Evolutionary conservation across 2,329 filamentous ascomycete species (phyloP).

Genomic region (Paracoccidioides lutzii): DNA sequence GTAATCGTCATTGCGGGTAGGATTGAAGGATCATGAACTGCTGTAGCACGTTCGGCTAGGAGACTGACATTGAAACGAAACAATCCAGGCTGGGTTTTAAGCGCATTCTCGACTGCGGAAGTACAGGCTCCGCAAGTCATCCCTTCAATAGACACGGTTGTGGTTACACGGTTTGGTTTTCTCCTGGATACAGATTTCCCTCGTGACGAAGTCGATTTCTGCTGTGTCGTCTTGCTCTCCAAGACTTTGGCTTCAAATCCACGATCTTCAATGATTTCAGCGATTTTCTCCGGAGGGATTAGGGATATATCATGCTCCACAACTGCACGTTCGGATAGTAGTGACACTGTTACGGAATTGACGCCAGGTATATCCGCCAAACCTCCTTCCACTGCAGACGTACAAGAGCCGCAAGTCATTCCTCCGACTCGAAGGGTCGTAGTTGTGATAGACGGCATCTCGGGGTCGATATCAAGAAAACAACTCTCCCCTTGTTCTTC

Average conservation of each 20-base stretch:
- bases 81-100: slow-evolving; percentile 63
- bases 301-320: slow-evolving; percentile 59
- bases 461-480: slow-evolving; percentile 7
- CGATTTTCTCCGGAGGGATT: slow-evolving; percentile 36
- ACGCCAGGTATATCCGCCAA: slow-evolving; percentile 64
- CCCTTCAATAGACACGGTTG: slow-evolving; percentile 79
- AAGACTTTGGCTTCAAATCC: slow-evolving; percentile 38
- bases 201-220: slow-evolving; percentile 22
- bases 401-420: slow-evolving; percentile 87
- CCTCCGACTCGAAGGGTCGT: slow-evolving; percentile 71
- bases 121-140: slow-evolving; percentile 99
- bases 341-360: slow-evolving; percentile 64
- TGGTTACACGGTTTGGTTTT: slow-evolving; percentile 43
- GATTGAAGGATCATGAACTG: slow-evolving; percentile 64
- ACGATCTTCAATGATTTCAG: slow-evolving; percentile 39
- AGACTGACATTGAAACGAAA: slow-evolving; percentile 89
- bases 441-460: slow-evolving; percentile 36
- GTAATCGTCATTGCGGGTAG: slow-evolving; percentile 61
- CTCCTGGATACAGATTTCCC: slow-evolving; percentile 18
- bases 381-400: slow-evolving; percentile 68
- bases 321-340: slow-evolving; percentile 74
- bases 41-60: slow-evolving; percentile 78
- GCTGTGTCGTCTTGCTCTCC: slow-evolving; percentile 53
- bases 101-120: slow-evolving; percentile 73
- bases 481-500: slow-evolving; percentile 24